Evolutionary conservation across 2,329 filamentous ascomycete genomes (phyloP).

Genomic region (Basipetospora chlamydospora): DNA sequence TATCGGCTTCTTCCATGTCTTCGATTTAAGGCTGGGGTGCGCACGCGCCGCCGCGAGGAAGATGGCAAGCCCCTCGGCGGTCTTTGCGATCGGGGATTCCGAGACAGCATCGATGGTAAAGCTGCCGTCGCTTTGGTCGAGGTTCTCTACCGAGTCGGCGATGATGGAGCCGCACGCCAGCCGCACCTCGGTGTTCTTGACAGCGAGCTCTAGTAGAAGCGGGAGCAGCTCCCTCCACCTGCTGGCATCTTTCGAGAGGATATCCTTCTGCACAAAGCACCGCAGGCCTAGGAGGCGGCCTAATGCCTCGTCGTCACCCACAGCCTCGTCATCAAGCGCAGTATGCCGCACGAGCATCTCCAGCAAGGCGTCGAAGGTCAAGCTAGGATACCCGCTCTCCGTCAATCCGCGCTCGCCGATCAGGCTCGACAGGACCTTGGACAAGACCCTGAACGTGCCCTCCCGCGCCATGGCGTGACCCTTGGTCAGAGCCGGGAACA

Average conservation of each 20-base stretch:
- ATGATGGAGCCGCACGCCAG: conserved; percentile 77
- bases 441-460: conserved; percentile 78
- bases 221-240: conserved; percentile 56
- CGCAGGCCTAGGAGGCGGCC: conserved; percentile 78
- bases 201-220: conserved; percentile 56
- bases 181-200: conserved; percentile 76
- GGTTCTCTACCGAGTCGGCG: conserved; percentile 55
- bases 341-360: conserved; percentile 40
- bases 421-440: conserved; percentile 61
- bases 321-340: conserved; percentile 34
- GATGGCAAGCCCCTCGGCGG: conserved; percentile 76
- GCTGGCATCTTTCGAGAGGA: conserved; percentile 47
- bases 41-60: conserved; percentile 59
- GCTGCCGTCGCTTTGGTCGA: conserved; percentile 42
- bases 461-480: conserved; percentile 75
- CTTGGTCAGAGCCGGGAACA: conserved; percentile 85
- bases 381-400: conserved; percentile 31
- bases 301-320: conserved; percentile 61
- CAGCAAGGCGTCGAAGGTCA: conserved; percentile 42
- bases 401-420: conserved; percentile 37
- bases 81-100: conserved; percentile 54
- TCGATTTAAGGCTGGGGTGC: conserved; percentile 48
- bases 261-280: conserved; percentile 65
- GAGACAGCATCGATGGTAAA: conserved; percentile 47
- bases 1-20: conserved; percentile 69